These are phyloP conservation scores for Ceratobasidium sp. DNA, from an alignment of 1,284 basidiomycete species.

Conservation along the genomic window DNA sequence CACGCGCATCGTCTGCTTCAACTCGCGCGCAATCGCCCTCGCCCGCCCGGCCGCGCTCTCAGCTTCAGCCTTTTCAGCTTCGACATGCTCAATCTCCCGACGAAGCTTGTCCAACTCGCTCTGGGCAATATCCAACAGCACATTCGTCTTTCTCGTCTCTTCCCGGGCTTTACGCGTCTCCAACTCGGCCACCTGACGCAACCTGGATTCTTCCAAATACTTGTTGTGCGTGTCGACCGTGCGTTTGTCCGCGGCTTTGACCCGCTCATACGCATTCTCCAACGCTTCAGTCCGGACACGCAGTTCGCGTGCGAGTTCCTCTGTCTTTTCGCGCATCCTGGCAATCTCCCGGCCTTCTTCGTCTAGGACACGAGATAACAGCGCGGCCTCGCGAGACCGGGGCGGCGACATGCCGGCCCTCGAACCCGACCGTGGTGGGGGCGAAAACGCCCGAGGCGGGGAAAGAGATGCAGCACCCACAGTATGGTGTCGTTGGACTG, in stretches of 20 bases:
- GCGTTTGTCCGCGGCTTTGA: not conserved
- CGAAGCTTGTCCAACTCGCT: slow-evolving; percentile 57
- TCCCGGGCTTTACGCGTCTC: slow-evolving; percentile 54
- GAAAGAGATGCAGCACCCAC: not conserved
- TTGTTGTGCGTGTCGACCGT: slow-evolving; percentile 13
- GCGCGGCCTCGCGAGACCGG: not conserved
- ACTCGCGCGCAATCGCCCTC: slow-evolving; percentile 8
- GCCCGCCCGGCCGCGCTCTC: slow-evolving; percentile 15
- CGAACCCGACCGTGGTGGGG: not conserved
- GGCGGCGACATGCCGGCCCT: not conserved
- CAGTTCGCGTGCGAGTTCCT: slow-evolving; percentile 20
- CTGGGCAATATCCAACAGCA: slow-evolving; percentile 46
- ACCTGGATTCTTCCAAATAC: slow-evolving; percentile 47
- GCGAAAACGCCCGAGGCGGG: not conserved
- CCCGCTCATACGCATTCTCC: slow-evolving; percentile 18
- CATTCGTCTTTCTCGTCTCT: slow-evolving; percentile 50
- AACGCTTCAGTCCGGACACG: slow-evolving; percentile 21
- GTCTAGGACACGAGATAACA: not conserved
- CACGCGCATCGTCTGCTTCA: slow-evolving; percentile 47
- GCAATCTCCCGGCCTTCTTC: slow-evolving; percentile 1
- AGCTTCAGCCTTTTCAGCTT: slow-evolving; percentile 55
- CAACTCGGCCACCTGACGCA: slow-evolving; percentile 60
- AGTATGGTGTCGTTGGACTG: not conserved
- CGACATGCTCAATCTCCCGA: slow-evolving; percentile 51
- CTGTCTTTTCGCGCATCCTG: not conserved